phyloP scores from a whole-genome alignment of 495 filamentous ascomycete species.

The Penicillium dipodomyicola region DNA sequence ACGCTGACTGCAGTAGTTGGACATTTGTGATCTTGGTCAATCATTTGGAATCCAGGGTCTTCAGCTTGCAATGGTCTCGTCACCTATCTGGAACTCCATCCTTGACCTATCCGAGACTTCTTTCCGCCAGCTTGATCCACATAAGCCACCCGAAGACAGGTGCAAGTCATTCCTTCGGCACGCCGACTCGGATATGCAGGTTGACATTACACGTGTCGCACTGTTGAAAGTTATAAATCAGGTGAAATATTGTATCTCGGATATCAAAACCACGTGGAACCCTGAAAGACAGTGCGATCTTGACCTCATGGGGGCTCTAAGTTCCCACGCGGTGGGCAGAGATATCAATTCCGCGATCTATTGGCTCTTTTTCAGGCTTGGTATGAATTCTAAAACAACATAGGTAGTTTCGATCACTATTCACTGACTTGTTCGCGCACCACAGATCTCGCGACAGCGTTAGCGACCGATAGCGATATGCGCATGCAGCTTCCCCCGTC shows the following conservation, averaged over 20 bases:
- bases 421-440: background rate
- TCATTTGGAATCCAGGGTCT: slow-evolving; percentile 32
- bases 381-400: slow-evolving; percentile 18
- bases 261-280: slow-evolving; percentile 23
- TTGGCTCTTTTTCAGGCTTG: slow-evolving; percentile 38
- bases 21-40: slow-evolving; percentile 35
- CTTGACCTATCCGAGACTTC: slow-evolving; percentile 30
- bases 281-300: slow-evolving; percentile 3
- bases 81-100: slow-evolving; percentile 21
- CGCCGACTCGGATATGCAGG: background rate
- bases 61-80: slow-evolving; percentile 28
- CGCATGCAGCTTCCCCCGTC: slow-evolving; percentile 24
- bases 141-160: background rate
- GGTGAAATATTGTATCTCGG: slow-evolving; percentile 14
- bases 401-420: background rate
- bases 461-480: slow-evolving; percentile 29
- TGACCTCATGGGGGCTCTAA: slow-evolving; percentile 16
- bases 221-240: slow-evolving; percentile 18
- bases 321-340: slow-evolving; percentile 15
- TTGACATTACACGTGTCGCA: slow-evolving; percentile 13
- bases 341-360: slow-evolving; percentile 31
- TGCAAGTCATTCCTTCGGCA: background rate
- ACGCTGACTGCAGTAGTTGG: slow-evolving; percentile 22
- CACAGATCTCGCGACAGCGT: slow-evolving; percentile 30
- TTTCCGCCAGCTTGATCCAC: slow-evolving; percentile 14